A percentile compares a stretch with the other conserved stretches of the same genome.
phyloP scores from a whole-genome alignment of 371 early-diverging fungal species.

The Lichtheimia ramosa region DNA sequence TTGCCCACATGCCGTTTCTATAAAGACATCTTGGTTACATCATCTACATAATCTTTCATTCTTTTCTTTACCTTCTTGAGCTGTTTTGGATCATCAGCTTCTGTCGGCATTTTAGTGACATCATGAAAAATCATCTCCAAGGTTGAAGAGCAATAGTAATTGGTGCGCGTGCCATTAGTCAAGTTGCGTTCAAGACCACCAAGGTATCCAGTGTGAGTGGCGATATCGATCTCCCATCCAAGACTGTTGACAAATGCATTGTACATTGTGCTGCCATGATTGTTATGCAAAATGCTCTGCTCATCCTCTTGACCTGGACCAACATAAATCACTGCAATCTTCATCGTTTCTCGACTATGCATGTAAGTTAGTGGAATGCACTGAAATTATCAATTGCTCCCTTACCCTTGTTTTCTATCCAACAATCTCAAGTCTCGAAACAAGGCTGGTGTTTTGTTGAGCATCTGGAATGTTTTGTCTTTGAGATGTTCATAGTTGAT shows the following conservation, averaged over 20 bases:
- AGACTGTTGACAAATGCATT: slow-evolving; percentile 81
- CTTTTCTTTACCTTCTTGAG: slow-evolving; percentile 77
- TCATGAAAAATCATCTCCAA: slow-evolving; percentile 94
- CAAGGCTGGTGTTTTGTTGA: slow-evolving; percentile 67
- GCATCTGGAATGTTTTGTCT: slow-evolving; percentile 66
- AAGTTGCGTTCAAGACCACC: slow-evolving; percentile 86
- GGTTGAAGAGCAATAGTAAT: slow-evolving; percentile 81
- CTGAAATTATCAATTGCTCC: no score
- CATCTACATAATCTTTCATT: slow-evolving; percentile 49
- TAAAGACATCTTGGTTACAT: neutral
- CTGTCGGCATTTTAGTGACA: slow-evolving; percentile 87
- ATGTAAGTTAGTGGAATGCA: neutral
- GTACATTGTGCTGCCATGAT: slow-evolving; percentile 66
- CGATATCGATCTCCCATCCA: slow-evolving; percentile 85
- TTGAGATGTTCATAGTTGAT: slow-evolving; percentile 73
- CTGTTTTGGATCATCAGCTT: slow-evolving; percentile 75
- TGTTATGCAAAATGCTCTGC: slow-evolving; percentile 78
- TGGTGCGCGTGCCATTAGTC: slow-evolving; percentile 76
- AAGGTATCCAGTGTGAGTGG: slow-evolving; percentile 81
- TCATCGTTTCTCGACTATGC: slow-evolving; percentile 78
- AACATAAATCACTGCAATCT: slow-evolving; percentile 92
- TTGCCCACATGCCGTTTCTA: slow-evolving; percentile 98
- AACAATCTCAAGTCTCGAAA: slow-evolving; percentile 75
- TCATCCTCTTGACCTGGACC: slow-evolving; percentile 89
- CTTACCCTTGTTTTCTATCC: slow-evolving; percentile 77